Percentiles rank a stretch among this genome's conserved stretches.
Evolutionary conservation across 305 asterid species (phyloP).

Genomic region (Coffea humblotiana): DNA sequence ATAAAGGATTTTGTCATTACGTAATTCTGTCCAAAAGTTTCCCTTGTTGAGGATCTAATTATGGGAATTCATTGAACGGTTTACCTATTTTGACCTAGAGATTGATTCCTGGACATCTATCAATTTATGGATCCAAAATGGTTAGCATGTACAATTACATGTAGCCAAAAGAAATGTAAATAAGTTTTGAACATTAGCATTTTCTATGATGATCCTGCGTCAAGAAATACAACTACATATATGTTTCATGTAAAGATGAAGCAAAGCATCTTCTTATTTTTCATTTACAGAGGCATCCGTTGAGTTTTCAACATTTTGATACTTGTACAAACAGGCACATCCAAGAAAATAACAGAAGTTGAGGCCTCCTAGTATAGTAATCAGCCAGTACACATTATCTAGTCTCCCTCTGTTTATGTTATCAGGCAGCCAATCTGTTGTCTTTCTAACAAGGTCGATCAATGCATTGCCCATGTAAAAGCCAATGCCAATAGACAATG

Average conservation of each 20-base stretch:
- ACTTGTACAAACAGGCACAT: slow-evolving; percentile 55
- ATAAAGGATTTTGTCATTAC: too few relatives aligned
- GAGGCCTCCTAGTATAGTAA: slow-evolving; percentile 41
- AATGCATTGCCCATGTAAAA: slow-evolving; percentile 57
- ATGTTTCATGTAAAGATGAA: too few relatives aligned
- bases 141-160: too few relatives aligned
- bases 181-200: too few relatives aligned
- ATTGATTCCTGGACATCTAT: too few relatives aligned
- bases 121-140: too few relatives aligned
- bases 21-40: too few relatives aligned
- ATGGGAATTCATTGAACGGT: too few relatives aligned
- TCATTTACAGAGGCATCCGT: slow-evolving; percentile 26
- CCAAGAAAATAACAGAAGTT: slow-evolving; percentile 53
- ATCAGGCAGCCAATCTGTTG: slow-evolving; percentile 76
- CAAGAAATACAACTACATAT: background rate
- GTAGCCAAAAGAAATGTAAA: too few relatives aligned
- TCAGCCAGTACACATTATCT: slow-evolving; percentile 66
- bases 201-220: background rate
- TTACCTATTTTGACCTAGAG: too few relatives aligned
- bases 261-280: slow-evolving; percentile 23
- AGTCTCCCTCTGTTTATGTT: slow-evolving; percentile 63
- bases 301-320: slow-evolving; percentile 29
- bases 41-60: too few relatives aligned
- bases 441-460: slow-evolving; percentile 44
- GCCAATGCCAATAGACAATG: slow-evolving; percentile 63